Evolutionary conservation across 306 rosid species (phyloP), one percentile per base, ranked within the genome.

Genomic region (Lupinus albus): DNA sequence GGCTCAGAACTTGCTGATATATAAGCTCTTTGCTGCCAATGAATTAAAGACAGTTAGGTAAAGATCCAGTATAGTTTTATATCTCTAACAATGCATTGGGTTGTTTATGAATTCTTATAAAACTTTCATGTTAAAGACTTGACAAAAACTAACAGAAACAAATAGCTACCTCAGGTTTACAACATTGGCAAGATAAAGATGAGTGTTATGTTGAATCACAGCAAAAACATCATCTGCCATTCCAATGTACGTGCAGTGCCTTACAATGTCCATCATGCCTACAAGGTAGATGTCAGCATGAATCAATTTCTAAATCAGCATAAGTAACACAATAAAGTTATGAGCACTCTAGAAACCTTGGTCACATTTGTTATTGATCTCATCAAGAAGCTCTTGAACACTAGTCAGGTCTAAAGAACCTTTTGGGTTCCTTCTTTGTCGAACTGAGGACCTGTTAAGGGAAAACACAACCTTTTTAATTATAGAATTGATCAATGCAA

Each of bases 151-250:
- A 51, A 58, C 50, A 55, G 71, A 80, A 33, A 54, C 53, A 41
- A 70, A 62, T 71, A 9, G 17, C 46, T 77, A 92, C 98, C 98
- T 92, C 80, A 92, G 82, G 75, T 79, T 83, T 50, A 87, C 89
- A 45, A 92, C 89, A 86, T 92, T 84, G 10, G 87, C 98, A 78
- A 89, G 95, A 81, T 89, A 92, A 67, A 92, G 96, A 80, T 73
- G 89, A 54, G 93, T 92, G 52, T 87, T 91, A 78, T 92, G 89
- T 74, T 92, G 95, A 82, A 92, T 87, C 93, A 92, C 70, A 5
- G 91, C 98, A 32, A 89, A 86, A 67, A 80, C 76, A 41, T 92
- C 95, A 80, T 92, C 98, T 65, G 93, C 91, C 96, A 92, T 92
- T 78, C 96, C 95, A 75, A 92, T 74, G 79, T 89, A 92, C 46